phyloP scores from a whole-genome alignment of 2,329 filamentous ascomycete species.

The Claviceps monticola region DNA sequence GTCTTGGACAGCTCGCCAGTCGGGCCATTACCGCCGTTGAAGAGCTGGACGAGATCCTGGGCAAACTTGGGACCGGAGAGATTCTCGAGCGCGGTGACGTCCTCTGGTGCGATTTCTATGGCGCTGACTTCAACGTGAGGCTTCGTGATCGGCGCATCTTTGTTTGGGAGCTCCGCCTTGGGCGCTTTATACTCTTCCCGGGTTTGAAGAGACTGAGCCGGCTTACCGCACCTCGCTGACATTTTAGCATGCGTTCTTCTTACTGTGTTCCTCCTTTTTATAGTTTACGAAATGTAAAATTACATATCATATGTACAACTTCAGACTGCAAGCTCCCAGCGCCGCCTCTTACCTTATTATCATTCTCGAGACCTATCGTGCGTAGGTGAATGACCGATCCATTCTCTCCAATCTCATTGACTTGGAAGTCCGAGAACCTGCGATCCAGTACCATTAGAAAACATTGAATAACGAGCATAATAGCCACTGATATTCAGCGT shows the following conservation, averaged over 20 bases:
- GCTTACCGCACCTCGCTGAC: not conserved
- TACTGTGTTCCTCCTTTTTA: not conserved
- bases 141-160: constrained; percentile 7
- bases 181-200: constrained; percentile 3
- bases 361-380: constrained; percentile 23
- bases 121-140: constrained; percentile 7
- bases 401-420: constrained; percentile 72
- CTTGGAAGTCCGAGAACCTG: constrained; percentile 82
- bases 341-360: constrained; percentile 5
- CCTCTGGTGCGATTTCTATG: constrained; percentile 18
- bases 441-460: not conserved
- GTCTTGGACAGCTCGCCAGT: constrained; percentile 16
- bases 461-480: too few relatives aligned
- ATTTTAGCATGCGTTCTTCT: not conserved
- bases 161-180: not conserved
- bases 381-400: constrained; percentile 64
- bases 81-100: constrained; percentile 21
- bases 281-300: not conserved
- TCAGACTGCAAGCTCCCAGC: too few relatives aligned
- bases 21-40: constrained; percentile 21
- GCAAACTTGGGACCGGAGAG: constrained; percentile 27
- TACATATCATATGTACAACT: not conserved
- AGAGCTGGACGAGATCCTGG: constrained; percentile 27
- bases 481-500: too few relatives aligned
- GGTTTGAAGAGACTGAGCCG: constrained; percentile 9